These are phyloP conservation scores for Astrephomene gubernaculifera DNA, from an alignment of 139 green algal genomes.

Conservation along the genomic window DNA sequence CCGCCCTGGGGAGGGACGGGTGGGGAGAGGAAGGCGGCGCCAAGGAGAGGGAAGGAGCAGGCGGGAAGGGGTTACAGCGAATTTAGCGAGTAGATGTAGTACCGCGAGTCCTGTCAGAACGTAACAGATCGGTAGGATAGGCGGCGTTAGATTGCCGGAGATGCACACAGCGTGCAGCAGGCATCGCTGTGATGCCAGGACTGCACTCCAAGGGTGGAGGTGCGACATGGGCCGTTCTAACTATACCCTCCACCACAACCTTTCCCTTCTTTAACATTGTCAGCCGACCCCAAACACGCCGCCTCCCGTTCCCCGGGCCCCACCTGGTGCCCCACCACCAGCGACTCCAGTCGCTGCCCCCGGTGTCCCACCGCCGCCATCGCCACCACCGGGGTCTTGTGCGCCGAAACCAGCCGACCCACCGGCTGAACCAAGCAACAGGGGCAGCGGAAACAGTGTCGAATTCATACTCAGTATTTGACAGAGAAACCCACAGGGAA, in stretches of 20 bases:
- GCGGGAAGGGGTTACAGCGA: no score
- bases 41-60: no score
- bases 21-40: not conserved
- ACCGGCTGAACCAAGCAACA: slow-evolving; percentile 48
- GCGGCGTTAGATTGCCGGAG: no score
- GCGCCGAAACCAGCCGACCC: slow-evolving; percentile 42
- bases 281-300: not conserved
- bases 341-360: not conserved
- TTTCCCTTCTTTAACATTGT: not conserved
- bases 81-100: no score
- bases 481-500: no score
- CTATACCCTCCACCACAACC: no score
- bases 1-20: not conserved
- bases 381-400: slow-evolving; percentile 51
- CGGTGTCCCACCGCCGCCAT: slow-evolving; percentile 9
- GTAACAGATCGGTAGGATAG: no score
- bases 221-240: not conserved
- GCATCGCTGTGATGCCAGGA: no score
- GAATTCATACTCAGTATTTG: no score
- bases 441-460: no score
- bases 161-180: no score
- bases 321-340: slow-evolving; percentile 29
- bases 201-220: not conserved
- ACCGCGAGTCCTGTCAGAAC: no score
- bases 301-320: not conserved